A percentile compares a stretch with the other conserved stretches of the same genome.
Evolutionary conservation across 768 basidiomycete species (phyloP).

Genomic region (Suillus fuscotomentosus): DNA sequence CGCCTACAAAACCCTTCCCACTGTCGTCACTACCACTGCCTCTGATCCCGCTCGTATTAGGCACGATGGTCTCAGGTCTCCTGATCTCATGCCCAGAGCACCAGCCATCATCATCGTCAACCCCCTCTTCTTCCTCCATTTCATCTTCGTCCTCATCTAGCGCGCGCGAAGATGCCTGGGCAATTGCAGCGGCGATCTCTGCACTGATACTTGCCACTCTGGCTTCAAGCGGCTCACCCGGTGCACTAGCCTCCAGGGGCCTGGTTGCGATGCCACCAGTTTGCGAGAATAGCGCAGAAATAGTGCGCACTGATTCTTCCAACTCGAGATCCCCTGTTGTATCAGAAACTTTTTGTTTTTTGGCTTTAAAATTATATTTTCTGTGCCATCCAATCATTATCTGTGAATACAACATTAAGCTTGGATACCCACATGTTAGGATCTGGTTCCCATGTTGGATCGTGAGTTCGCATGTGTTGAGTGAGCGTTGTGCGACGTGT

Average conservation of each 20-base stretch:
- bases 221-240: constrained; percentile 51
- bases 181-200: constrained; percentile 78
- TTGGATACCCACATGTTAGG: constrained; percentile 64
- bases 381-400: constrained; percentile 36
- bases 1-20: constrained; percentile 19
- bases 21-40: constrained; percentile 32
- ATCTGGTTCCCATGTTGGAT: constrained; percentile 83
- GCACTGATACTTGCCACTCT: constrained; percentile 77
- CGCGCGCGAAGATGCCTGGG: constrained; percentile 64
- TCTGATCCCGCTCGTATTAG: constrained; percentile 63
- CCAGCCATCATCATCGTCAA: constrained; percentile 39
- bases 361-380: constrained; percentile 78
- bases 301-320: constrained; percentile 72
- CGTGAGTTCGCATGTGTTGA: constrained; percentile 85
- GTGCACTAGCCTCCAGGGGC: constrained; percentile 28
- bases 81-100: constrained; percentile 51
- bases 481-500: constrained; percentile 83
- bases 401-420: constrained; percentile 8
- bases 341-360: constrained; percentile 52
- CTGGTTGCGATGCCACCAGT: constrained; percentile 36
- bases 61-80: constrained; percentile 49
- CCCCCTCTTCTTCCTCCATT: constrained; percentile 35
- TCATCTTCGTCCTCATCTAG: constrained; percentile 57
- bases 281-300: constrained; percentile 65
- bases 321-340: constrained; percentile 59